Percentiles rank a stretch among this genome's conserved stretches.
These are phyloP conservation scores for Bipolaris sorokiniana DNA, from an alignment of 2,329 filamentous ascomycete species.

Conservation along the genomic window DNA sequence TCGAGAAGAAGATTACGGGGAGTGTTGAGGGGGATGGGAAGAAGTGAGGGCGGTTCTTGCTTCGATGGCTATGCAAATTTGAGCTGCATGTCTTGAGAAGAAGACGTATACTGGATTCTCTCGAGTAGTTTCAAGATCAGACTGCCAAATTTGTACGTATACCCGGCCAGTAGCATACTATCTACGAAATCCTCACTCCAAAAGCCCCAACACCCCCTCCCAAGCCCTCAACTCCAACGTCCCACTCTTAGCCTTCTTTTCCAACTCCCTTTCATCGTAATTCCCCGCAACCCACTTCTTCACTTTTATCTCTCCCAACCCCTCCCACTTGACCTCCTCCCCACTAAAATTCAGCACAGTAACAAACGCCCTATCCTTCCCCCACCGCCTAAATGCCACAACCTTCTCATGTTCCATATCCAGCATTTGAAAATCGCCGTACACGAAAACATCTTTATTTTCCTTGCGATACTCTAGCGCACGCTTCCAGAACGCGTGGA, in stretches of 20 bases:
- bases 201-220: conserved; percentile 43
- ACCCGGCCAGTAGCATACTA: background rate
- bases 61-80: background rate
- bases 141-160: background rate
- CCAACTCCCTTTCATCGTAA: conserved; percentile 39
- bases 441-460: conserved; percentile 65
- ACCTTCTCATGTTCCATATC: conserved; percentile 52
- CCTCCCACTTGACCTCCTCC: conserved; percentile 37
- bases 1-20: conserved; percentile 52
- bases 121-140: background rate
- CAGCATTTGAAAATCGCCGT: conserved; percentile 64
- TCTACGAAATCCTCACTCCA: conserved; percentile 11
- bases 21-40: conserved; percentile 14
- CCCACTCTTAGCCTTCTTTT: conserved; percentile 23
- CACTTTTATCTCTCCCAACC: conserved; percentile 34
- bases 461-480: conserved; percentile 62
- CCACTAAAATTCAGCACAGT: conserved; percentile 46
- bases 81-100: too few species aligned
- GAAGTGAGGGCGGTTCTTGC: background rate
- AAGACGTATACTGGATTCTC: too few species aligned
- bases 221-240: conserved; percentile 41
- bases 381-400: conserved; percentile 44
- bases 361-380: conserved; percentile 33
- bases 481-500: conserved; percentile 67
- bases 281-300: conserved; percentile 48